Evolutionary conservation across 768 basidiomycete species (phyloP).

Genomic region (Pleurotus tuber-regium): DNA sequence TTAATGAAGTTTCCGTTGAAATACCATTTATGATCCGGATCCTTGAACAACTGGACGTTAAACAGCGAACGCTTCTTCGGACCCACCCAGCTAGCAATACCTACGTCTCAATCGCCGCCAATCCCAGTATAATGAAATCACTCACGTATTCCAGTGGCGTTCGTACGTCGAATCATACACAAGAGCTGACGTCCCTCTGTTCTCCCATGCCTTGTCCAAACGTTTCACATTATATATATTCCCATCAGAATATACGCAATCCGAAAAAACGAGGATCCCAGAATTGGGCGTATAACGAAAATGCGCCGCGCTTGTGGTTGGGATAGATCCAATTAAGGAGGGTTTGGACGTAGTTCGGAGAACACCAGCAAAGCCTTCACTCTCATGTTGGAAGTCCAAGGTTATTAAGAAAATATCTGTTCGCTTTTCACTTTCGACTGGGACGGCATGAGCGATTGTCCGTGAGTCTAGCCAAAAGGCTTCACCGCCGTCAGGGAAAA

Average conservation of each 20-base stretch:
- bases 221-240: constrained; percentile 64
- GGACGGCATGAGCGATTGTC: constrained; percentile 67
- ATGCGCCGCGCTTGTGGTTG: constrained; percentile 64
- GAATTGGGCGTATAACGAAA: constrained; percentile 62
- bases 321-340: constrained; percentile 59
- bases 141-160: constrained; percentile 64
- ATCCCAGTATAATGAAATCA: background rate
- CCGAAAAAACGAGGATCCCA: constrained; percentile 79
- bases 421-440: constrained; percentile 44
- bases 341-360: constrained; percentile 38
- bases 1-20: constrained; percentile 54
- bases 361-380: constrained; percentile 19
- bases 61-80: constrained; percentile 77
- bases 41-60: constrained; percentile 54
- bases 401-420: constrained; percentile 61
- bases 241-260: constrained; percentile 75
- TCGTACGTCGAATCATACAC: constrained; percentile 70
- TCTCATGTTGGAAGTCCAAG: constrained; percentile 40
- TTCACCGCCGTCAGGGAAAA: constrained; percentile 67
- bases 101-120: too few species aligned
- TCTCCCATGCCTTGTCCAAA: constrained; percentile 70
- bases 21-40: constrained; percentile 48
- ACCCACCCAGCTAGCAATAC: constrained; percentile 56
- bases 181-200: constrained; percentile 67
- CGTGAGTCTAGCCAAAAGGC: constrained; percentile 75